Evolutionary conservation across 192 early-diverging fungal species (phyloP).

Genomic region (Coemansia sp.): DNA sequence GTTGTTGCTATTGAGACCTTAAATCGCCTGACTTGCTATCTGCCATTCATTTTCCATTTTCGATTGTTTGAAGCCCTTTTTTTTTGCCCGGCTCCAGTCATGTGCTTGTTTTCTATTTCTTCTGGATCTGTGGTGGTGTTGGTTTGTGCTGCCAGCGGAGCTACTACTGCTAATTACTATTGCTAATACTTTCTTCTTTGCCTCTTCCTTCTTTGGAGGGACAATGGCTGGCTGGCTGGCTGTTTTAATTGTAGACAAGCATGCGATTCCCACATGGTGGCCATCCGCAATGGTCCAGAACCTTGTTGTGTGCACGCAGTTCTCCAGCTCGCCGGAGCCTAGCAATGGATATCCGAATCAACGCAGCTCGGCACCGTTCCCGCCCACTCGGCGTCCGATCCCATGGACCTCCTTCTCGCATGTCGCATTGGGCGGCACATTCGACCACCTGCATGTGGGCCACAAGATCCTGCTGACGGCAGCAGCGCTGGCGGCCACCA

Average conservation of each 20-base stretch:
- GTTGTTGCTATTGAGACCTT: not conserved
- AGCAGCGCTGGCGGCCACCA: slow-evolving; percentile 66
- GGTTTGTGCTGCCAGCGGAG: slow-evolving; percentile 1
- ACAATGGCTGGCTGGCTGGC: too few relatives aligned
- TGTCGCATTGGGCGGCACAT: slow-evolving; percentile 83
- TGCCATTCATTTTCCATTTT: not conserved
- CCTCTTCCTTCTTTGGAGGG: not conserved
- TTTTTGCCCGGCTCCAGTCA: too few relatives aligned
- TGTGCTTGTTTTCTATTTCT: not conserved
- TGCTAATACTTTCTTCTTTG: not conserved
- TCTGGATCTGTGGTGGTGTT: not conserved
- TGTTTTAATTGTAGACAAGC: slow-evolving; percentile 12
- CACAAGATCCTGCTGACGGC: slow-evolving; percentile 92
- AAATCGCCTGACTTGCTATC: too few relatives aligned
- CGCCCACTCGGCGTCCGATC: slow-evolving; percentile 11
- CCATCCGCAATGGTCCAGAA: slow-evolving; percentile 24
- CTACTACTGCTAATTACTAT: slow-evolving; percentile 2
- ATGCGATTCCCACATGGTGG: slow-evolving; percentile 44
- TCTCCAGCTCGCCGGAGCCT: not conserved
- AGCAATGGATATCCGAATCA: not conserved
- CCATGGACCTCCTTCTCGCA: slow-evolving; percentile 43
- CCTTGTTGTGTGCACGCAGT: not conserved
- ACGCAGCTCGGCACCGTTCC: not conserved
- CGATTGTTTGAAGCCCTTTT: not conserved
- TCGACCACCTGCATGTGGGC: slow-evolving; percentile 94